Percentiles rank a stretch among this genome's conserved stretches.
Evolutionary conservation across 306 rosid species (phyloP).

Genomic region (Casuarina cunninghamiana): DNA sequence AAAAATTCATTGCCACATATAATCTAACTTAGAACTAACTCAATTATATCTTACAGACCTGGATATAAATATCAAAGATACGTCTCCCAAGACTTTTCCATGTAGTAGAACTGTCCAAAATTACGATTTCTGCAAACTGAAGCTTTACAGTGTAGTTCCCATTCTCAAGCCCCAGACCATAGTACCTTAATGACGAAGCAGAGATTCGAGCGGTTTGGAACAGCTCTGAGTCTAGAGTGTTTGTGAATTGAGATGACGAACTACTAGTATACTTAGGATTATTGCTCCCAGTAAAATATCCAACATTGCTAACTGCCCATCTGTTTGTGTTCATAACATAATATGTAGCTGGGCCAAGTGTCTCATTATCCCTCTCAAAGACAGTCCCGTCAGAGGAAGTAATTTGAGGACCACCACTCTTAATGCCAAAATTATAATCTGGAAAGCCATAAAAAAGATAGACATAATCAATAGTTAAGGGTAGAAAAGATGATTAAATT

Average conservation of each 20-base stretch:
- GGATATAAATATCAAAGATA: slow-evolving; percentile 71
- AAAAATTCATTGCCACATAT: neutral
- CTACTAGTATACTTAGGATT: slow-evolving; percentile 28
- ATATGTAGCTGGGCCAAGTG: slow-evolving; percentile 74
- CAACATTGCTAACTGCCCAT: slow-evolving; percentile 82
- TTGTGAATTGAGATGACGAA: slow-evolving; percentile 43
- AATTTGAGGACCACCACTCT: slow-evolving; percentile 61
- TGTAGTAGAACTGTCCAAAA: slow-evolving; percentile 26
- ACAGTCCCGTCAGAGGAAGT: slow-evolving; percentile 34
- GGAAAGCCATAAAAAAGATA: slow-evolving; percentile 19
- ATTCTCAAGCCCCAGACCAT: slow-evolving; percentile 70
- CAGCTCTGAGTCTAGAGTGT: slow-evolving; percentile 42
- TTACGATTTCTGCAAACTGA: slow-evolving; percentile 58
- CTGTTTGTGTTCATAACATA: slow-evolving; percentile 47
- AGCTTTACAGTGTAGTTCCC: slow-evolving; percentile 67
- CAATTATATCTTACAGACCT: slow-evolving; percentile 40
- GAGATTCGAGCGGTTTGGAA: slow-evolving; percentile 72
- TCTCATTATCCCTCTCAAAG: slow-evolving; percentile 49
- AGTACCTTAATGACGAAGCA: slow-evolving; percentile 79
- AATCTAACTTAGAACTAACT: neutral
- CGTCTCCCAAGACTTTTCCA: slow-evolving; percentile 78
- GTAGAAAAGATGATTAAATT: neutral
- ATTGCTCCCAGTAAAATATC: slow-evolving; percentile 36
- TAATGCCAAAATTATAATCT: slow-evolving; percentile 66
- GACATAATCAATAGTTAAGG: neutral